Evolutionary conservation across 768 basidiomycete genomes (phyloP).

Genomic region (Collybia nuda): DNA sequence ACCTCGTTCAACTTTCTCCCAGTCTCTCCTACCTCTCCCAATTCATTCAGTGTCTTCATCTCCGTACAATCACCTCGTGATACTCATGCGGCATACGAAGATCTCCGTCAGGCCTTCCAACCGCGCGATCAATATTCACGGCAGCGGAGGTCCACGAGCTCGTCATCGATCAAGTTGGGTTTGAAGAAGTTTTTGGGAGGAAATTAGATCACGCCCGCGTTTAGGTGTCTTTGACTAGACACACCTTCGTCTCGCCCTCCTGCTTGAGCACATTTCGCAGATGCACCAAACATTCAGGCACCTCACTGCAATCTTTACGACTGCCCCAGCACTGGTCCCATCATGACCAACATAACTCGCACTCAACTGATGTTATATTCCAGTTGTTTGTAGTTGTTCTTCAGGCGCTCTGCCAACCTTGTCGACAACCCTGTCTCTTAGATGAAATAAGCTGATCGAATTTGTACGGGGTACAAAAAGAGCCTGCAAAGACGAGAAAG

Average conservation of each 20-base stretch:
- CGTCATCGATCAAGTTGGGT: constrained; percentile 11
- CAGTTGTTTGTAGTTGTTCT: too few species aligned
- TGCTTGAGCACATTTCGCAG: constrained; percentile 10
- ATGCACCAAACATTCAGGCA: not conserved
- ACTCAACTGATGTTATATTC: too few species aligned
- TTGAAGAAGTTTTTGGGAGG: constrained; percentile 12
- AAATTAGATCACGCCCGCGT: constrained; percentile 6
- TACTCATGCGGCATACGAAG: constrained; percentile 34
- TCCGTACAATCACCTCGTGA: constrained; percentile 36
- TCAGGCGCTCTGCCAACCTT: too few species aligned
- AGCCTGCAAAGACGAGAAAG: too few species aligned
- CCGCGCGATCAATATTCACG: constrained; percentile 12
- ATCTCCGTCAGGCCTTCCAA: constrained; percentile 33
- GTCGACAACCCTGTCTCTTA: too few species aligned
- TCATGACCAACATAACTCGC: not conserved
- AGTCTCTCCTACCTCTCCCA: constrained; percentile 21
- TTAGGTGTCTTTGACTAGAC: not conserved
- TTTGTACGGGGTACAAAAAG: too few species aligned
- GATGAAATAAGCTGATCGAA: too few species aligned
- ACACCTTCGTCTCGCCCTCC: not conserved
- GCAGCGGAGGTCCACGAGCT: constrained; percentile 6
- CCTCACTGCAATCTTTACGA: not conserved
- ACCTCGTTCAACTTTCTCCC: constrained; percentile 22
- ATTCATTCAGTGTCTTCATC: constrained; percentile 35
- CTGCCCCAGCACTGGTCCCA: not conserved